Base-by-base conservation (phyloP, 2,329 filamentous ascomycete species). In the Thermoascus crustaceus region DNA sequence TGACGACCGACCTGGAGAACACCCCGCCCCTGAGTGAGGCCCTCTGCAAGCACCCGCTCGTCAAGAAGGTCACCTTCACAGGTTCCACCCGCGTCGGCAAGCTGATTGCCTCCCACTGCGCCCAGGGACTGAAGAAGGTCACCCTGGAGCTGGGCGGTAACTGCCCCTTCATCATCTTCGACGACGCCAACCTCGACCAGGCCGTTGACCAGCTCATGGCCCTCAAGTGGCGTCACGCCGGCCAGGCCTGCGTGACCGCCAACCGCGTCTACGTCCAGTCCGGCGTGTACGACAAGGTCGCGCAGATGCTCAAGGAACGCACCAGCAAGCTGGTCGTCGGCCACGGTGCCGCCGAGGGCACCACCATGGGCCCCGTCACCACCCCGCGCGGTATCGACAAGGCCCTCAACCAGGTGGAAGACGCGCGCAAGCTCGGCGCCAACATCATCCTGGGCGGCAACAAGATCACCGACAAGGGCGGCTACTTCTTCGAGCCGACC, bases 401-500 rank as follows among this genome's bases (percentile, higher is more conserved):
- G 54, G 73, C 73, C 2, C 39, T 52, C 21, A 49, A 44, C n/a
- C 77, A 84, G 42, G 75, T 84, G 20, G 68, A 73, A 30, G 78
- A 85, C 53, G 82, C 81, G 3, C 67, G 69, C 35, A 69, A 68
- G 36, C 68, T 73, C 24, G 81, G 81, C 2, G 82, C 75, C 1
- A 72, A 71, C 29, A 57, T 82, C n/a, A 60, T 82, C 1, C 61
- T 78, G 13, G 81, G 81, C 8, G 78, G 75, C 2, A 52, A 53
- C 5, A 53, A 60, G 0, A 55, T 63, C 7, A 53, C 64, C 7
- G 67, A 65, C 1, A 69, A 70, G n/a, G 70, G 71, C 38, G 74
- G 75, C 40, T 84, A 80, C 58, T 85, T 82, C 65, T 82, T 83
- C 57, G 71, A 80, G 52, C 79, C 77, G 1, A 83, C 79, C 0